Base-by-base conservation (phyloP, 2,329 filamentous ascomycete species). In the Penicillium sp. region DNA sequence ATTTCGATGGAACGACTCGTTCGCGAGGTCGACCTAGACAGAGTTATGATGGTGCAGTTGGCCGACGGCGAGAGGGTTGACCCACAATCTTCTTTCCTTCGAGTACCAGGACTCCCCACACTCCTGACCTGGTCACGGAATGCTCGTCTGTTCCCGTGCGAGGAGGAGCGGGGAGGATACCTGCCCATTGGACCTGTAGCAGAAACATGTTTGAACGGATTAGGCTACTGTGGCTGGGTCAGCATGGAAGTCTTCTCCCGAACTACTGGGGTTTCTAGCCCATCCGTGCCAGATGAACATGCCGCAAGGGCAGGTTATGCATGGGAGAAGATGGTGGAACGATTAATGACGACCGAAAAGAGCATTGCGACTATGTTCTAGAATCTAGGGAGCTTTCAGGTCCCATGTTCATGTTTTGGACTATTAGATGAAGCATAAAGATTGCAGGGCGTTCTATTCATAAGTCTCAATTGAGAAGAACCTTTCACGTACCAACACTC, bases 101-200 rank as follows among this genome's bases (percentile, higher is more conserved):
- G 88, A 63, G 72, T 79, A n/a, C 70, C 78, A 0, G 78, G 77
- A 5, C 85, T 88, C 67, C 80, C 79, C 14, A 70, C 82, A 5
- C 75, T 86, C 2, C 91, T 92, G 87, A 88, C 83, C 65, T 92
- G 89, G 89, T 89, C 84, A 34, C 75, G 89, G 34, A 92, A 91
- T 68, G 88, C 86, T 59, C 78, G 89, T 19, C 69, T 89, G 4
- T 91, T 89, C 68, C 85, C 87, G 56, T 85, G 87, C 62, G 75
- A 87, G 67, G 71, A 80, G 67, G 72, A 83, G 2, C 72, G 77
- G 6, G 86, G 87, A 1, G 88, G 82, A 0, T 91, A 90, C 65
- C 75, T 92, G 1, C 89, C 89, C 0, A 79, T 88, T 21, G 75
- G 76, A 40, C 77, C 84, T 33, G 81, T 91, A 21, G 75, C 85